These are phyloP conservation scores for Fusarium sp. DNA, from an alignment of 2,329 filamentous ascomycete species.

Conservation along the genomic window DNA sequence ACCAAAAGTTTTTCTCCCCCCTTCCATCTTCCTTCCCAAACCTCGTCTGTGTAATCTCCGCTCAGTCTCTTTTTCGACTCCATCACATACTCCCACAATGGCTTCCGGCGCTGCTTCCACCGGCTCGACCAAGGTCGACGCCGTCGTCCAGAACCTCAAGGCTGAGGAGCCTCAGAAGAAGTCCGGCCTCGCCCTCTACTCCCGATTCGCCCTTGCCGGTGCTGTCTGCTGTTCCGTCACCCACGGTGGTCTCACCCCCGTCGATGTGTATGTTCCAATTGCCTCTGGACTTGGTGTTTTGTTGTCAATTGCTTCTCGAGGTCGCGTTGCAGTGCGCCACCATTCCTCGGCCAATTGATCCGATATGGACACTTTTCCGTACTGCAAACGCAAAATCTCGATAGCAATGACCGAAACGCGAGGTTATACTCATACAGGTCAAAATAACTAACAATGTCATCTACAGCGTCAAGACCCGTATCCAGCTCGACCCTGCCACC, in stretches of 20 bases:
- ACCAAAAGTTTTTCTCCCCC: slow-evolving; percentile 37
- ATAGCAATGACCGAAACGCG: slow-evolving; percentile 1
- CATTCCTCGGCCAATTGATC: slow-evolving; percentile 13
- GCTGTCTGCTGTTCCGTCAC: slow-evolving; percentile 98
- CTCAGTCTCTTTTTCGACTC: slow-evolving; percentile 49
- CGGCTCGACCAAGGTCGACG: slow-evolving; percentile 58
- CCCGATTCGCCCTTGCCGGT: slow-evolving; percentile 95
- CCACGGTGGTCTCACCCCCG: slow-evolving; percentile 94
- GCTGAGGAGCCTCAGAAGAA: slow-evolving; percentile 56
- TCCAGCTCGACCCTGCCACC: slow-evolving; percentile 89
- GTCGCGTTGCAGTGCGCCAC: slow-evolving; percentile 9
- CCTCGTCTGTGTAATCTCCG: slow-evolving; percentile 45
- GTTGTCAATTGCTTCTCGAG: slow-evolving; percentile 37
- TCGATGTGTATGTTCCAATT: slow-evolving; percentile 89
- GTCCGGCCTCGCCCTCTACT: slow-evolving; percentile 78
- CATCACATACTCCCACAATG: slow-evolving; percentile 54
- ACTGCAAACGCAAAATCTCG: slow-evolving; percentile 11
- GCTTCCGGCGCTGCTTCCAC: slow-evolving; percentile 51
- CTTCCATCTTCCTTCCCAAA: slow-evolving; percentile 17
- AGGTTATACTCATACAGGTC: background rate
- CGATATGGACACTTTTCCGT: slow-evolving; percentile 12
- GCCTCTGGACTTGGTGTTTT: background rate
- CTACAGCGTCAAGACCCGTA: slow-evolving; percentile 89
- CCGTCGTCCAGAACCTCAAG: slow-evolving; percentile 56
- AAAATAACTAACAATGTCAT: slow-evolving; percentile 37